phyloP scores from a whole-genome alignment of 2,329 filamentous ascomycete species.

The Plenodomus tracheiphilus region DNA sequence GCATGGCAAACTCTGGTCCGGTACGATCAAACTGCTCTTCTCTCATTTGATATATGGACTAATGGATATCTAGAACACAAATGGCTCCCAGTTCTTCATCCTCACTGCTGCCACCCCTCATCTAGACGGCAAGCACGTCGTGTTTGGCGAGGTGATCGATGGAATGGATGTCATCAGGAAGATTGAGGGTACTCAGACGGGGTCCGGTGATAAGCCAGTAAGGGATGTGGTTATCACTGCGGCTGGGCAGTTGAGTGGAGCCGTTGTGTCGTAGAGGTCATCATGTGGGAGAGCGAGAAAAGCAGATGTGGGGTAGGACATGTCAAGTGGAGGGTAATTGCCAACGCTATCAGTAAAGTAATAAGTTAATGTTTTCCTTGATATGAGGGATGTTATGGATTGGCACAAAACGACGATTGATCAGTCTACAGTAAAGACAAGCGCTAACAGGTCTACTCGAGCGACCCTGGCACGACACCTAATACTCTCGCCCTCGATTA shows the following conservation, averaged over 20 bases:
- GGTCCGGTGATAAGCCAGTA: slow-evolving; percentile 4
- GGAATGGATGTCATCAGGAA: slow-evolving; percentile 91
- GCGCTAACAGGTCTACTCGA: too few relatives aligned
- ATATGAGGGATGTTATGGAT: too few relatives aligned
- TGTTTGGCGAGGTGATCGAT: slow-evolving; percentile 87
- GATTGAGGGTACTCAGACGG: slow-evolving; percentile 77
- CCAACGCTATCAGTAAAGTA: too few relatives aligned
- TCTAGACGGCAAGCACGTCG: slow-evolving; percentile 93
- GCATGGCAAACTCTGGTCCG: slow-evolving; percentile 86
- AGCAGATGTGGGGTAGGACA: too few relatives aligned
- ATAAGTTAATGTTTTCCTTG: too few relatives aligned
- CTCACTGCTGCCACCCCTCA: slow-evolving; percentile 95
- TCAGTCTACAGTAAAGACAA: too few relatives aligned
- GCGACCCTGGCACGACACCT: too few relatives aligned
- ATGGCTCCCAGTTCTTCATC: slow-evolving; percentile 97
- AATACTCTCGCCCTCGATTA: too few relatives aligned
- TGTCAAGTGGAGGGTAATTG: too few relatives aligned
- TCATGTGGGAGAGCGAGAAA: too few relatives aligned
- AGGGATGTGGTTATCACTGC: slow-evolving; percentile 7
- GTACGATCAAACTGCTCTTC: not conserved
- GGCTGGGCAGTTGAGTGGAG: slow-evolving; percentile 11
- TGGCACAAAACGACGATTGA: too few relatives aligned
- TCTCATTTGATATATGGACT: too few relatives aligned
- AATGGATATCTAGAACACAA: slow-evolving; percentile 71
- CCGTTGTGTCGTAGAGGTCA: not conserved